Conservation (phyloP, 148 eudicot species). For the Nepenthes gracilis region DNA sequence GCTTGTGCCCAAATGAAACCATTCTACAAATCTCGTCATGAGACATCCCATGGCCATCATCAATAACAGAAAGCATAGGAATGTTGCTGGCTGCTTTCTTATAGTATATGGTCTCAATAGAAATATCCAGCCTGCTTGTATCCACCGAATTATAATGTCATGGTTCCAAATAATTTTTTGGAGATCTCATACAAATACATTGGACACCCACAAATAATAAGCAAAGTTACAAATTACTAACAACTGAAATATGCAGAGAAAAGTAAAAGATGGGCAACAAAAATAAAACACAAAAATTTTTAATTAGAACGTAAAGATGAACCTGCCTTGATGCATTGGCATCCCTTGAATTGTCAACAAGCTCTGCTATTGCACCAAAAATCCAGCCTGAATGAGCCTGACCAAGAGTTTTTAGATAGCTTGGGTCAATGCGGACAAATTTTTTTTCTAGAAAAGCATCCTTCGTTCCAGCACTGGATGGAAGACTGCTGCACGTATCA, state of each 20-base stretch:
- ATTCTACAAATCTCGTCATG: conserved; percentile 51
- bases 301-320: conserved; percentile 3
- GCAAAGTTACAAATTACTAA: not conserved
- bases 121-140: conserved; percentile 44
- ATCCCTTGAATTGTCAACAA: conserved; percentile 73
- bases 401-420: conserved; percentile 65
- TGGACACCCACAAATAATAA: not conserved
- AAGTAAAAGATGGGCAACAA: not conserved
- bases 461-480: conserved; percentile 5
- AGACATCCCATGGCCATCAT: conserved; percentile 70
- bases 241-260: not conserved
- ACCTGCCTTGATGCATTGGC: conserved; percentile 47
- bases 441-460: conserved; percentile 20
- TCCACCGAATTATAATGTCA: conserved; percentile 5
- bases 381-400: conserved; percentile 61
- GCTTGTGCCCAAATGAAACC: conserved; percentile 65
- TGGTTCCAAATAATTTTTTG: not conserved
- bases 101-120: conserved; percentile 31
- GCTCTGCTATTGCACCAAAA: conserved; percentile 81
- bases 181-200: too few species aligned
- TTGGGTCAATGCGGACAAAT: conserved; percentile 45
- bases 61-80: conserved; percentile 57
- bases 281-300: not conserved
- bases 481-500: conserved; percentile 5
- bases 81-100: conserved; percentile 31